Base-by-base conservation (phyloP, 768 basidiomycete genomes). In the Leccinum fibrillosum region DNA sequence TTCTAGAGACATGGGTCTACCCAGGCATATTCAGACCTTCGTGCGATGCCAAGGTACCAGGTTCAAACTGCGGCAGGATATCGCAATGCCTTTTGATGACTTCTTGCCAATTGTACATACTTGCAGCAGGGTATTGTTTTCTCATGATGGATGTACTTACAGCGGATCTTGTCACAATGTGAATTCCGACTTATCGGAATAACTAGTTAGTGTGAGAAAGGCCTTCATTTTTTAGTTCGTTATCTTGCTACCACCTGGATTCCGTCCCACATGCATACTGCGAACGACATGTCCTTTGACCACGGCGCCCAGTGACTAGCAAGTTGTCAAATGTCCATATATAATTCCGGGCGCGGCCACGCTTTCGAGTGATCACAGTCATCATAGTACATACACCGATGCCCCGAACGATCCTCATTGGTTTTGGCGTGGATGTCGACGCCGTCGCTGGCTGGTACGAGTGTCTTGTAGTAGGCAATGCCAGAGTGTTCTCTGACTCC, bases 361-460 rank as follows among this genome's bases (percentile, higher is more conserved):
- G 23, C 17, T 19, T n/a, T 39, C 9, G 39, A 39, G 39, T 39
- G 17, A 39, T n/a, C 13, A 35, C 34, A 34, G 13, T 34, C 12
- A 34, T 34, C 37, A n/a, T 39, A 5, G 35, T 37, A 17, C 17
- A 39, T 39, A 44, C 19, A 44, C 42, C 19, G 6, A 86, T 86
- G 84, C 75, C 80, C 52, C 77, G 83, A 49, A 83, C 78, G 64
- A 78, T 83, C 21, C 76, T 86, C 17, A 74, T 85, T 34, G 77
- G 82, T 15, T 84, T 86, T 67, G 87, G 86, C 25, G 84, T 89
- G 9, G 88, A 92, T 59, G 86, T 90, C 3, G 89, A 92, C 56
- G 87, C 88, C 2, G 88, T 89, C 4, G 82, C 87, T 17, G 89
- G 88, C 63, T 90, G 89, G 88, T 83, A 68, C 11, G 54, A 13